Base-by-base conservation (phyloP, 768 basidiomycete genomes). In the Suillus alpinus region DNA sequence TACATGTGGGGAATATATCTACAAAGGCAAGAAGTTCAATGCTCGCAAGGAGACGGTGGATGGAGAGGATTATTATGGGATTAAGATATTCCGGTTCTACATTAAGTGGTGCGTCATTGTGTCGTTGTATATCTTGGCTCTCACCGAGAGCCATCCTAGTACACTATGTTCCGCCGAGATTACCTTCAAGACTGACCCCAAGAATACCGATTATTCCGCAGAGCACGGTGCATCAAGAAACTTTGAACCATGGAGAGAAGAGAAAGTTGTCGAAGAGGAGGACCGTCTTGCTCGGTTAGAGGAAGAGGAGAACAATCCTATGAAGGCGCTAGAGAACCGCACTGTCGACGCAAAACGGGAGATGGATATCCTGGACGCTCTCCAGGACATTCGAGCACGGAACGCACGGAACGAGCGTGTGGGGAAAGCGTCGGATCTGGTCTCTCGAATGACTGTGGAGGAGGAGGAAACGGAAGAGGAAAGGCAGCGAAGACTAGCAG, bases 1-100 rank as follows among this genome's bases (percentile, higher is more conserved):
- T 68, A 93, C 93, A 3, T 99, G 97, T 68, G 97, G 95, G 52
- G 97, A 99, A 77, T 99, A 98, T 69, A 91, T 99, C 58, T 96
- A 98, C 77, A 98, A 99, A 74, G 97, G 97, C 51, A 99, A 99
- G 81, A 99, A 99, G 76, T 99, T 99, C 80, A 98, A 99, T 67
- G 97, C 97, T 6, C 84, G 96, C 53, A 98, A 99, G 73, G 97
- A 99, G 78, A 98, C 96, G 0, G 97, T 97, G 9, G 90, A 94
- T 0, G 94, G 92, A 0, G 96, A 98, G 72, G 94, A 97, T 66
- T 99, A 99, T 69, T 93, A 92, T 80, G 95, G 96, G 7, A 98
- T 99, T 81, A 98, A 97, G 77, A 95, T 94, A 59, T 94, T 94
- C 73, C 82, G 92, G 40, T 94, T 94, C 75, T 94, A 94, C 68